phyloP scores from a whole-genome alignment of 1,284 basidiomycete genomes.

The Stereum hirsutum region DNA sequence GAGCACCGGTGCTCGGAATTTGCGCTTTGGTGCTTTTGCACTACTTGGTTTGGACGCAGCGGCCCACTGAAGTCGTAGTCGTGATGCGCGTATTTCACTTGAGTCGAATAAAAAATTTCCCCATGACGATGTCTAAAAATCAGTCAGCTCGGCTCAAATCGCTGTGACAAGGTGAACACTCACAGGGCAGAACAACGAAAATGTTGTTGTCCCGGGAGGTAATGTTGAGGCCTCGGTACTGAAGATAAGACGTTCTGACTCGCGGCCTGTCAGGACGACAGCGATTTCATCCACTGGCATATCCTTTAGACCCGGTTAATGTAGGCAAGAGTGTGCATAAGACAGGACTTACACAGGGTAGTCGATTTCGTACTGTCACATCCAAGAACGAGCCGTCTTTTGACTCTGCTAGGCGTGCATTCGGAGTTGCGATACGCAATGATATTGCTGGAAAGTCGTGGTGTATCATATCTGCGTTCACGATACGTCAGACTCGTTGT shows the following conservation, averaged over 20 bases:
- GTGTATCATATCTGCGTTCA: constrained; percentile 46
- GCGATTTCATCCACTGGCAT: constrained; percentile 41
- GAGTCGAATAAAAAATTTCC: constrained; percentile 55
- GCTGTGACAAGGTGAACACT: constrained; percentile 2
- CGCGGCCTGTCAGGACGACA: constrained; percentile 44
- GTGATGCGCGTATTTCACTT: constrained; percentile 49
- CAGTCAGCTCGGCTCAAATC: constrained; percentile 4
- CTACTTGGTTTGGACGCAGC: constrained; percentile 21
- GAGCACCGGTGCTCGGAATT: constrained; percentile 23
- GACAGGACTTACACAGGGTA: constrained; percentile 59
- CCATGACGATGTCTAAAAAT: constrained; percentile 51
- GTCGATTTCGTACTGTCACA: constrained; percentile 46
- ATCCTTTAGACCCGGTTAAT: constrained; percentile 23
- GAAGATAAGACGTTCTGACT: constrained; percentile 47
- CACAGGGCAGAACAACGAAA: constrained; percentile 63
- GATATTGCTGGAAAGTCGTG: constrained; percentile 61
- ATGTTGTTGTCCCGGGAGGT: constrained; percentile 41
- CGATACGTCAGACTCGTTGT: neutral
- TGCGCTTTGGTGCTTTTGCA: constrained; percentile 17
- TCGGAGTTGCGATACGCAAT: constrained; percentile 30
- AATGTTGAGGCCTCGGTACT: constrained; percentile 26
- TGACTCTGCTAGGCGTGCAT: constrained; percentile 39
- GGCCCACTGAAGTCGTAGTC: constrained; percentile 50
- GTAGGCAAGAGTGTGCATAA: neutral
- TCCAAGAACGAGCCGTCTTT: constrained; percentile 60